Evolutionary conservation across 208 protist genomes (phyloP).

Genomic region (Leptomonas pyrrhocoris): DNA sequence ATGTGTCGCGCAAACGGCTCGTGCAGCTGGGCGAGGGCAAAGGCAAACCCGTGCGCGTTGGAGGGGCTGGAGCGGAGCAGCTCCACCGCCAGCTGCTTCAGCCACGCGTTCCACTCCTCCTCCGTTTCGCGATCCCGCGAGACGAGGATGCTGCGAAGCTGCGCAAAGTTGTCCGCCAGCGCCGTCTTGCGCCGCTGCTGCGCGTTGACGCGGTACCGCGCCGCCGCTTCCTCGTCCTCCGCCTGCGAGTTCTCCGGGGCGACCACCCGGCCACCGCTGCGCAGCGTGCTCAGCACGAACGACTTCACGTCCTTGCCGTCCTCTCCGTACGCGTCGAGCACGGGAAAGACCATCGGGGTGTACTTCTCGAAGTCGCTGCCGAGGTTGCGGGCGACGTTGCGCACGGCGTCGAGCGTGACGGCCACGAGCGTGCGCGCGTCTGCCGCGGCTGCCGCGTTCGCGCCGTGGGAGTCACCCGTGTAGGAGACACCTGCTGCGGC

Average conservation of each 20-base stretch:
- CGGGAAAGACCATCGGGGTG: slow-evolving; percentile 67
- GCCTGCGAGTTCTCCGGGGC: slow-evolving; percentile 32
- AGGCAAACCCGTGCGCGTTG: slow-evolving; percentile 72
- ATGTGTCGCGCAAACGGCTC: slow-evolving; percentile 90
- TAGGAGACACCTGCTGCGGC: not conserved
- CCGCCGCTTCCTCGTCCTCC: slow-evolving; percentile 35
- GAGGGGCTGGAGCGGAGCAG: slow-evolving; percentile 85
- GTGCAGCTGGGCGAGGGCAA: slow-evolving; percentile 79
- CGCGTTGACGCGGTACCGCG: slow-evolving; percentile 39
- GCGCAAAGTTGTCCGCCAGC: slow-evolving; percentile 58
- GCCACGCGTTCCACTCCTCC: slow-evolving; percentile 86
- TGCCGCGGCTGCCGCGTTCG: not conserved
- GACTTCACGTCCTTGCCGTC: slow-evolving; percentile 51
- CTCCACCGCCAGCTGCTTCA: slow-evolving; percentile 81
- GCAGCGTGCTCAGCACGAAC: slow-evolving; percentile 41
- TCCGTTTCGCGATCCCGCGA: slow-evolving; percentile 68
- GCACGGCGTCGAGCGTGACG: slow-evolving; percentile 63
- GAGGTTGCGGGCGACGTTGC: slow-evolving; percentile 73
- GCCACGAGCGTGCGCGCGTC: slow-evolving; percentile 57
- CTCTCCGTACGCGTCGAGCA: slow-evolving; percentile 66
- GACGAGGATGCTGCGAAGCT: slow-evolving; percentile 55
- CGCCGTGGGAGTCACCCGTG: not conserved
- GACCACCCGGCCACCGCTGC: slow-evolving; percentile 46
- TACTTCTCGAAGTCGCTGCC: slow-evolving; percentile 87
- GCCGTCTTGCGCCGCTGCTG: slow-evolving; percentile 38